Evolutionary conservation across 1,284 basidiomycete species (phyloP), one percentile per base, ranked within the genome.

Genomic region (Phenoliferia sp.): DNA sequence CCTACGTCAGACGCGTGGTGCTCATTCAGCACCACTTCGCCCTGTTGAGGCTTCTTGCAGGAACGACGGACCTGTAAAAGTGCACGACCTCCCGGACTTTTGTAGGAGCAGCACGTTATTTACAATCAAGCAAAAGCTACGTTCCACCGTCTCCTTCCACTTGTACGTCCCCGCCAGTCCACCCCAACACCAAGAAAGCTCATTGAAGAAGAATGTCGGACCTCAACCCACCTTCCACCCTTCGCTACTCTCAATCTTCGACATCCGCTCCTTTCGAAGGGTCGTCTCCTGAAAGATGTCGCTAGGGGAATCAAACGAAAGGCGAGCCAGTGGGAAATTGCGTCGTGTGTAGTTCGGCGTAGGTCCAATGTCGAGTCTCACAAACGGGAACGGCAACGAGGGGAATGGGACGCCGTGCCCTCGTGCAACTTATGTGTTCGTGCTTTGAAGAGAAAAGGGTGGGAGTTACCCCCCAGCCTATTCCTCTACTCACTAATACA

Each of bases 381-480:
- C 48, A 22, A 52, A 52, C 48, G 48, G 48, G 48, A 52, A 52
- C 48, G 48, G 48, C 48, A 22, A 52, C 48, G 48, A 52, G 48
- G 48, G 48, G 48, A 52, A 52, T 52, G 48, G 48, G 48, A 52
- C 48, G 48, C 48, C 48, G 48, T 19, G 48, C 48, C 48, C 48
- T 52, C 48, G 48, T 52, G 48, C 48, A 52, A 52, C 48, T 52
- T 52, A 52, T 52, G 48, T 52, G 48, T 52, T 52, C 48, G 48
- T 52, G 48, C 48, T 52, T 44, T 12, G 17, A 52, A 22, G 19
- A 22, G n/a, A n/a, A 52, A 52, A 26, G 48, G 7, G 28, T 26
- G 17, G 5, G 19, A 5, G 9, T 26, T 5, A 52, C 22, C 48
- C 19, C 48, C 12, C 22, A 22, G 39, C 39, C 39, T 22, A 44